phyloP scores from a whole-genome alignment of 306 rosid species.

The Vicia sativa region DNA sequence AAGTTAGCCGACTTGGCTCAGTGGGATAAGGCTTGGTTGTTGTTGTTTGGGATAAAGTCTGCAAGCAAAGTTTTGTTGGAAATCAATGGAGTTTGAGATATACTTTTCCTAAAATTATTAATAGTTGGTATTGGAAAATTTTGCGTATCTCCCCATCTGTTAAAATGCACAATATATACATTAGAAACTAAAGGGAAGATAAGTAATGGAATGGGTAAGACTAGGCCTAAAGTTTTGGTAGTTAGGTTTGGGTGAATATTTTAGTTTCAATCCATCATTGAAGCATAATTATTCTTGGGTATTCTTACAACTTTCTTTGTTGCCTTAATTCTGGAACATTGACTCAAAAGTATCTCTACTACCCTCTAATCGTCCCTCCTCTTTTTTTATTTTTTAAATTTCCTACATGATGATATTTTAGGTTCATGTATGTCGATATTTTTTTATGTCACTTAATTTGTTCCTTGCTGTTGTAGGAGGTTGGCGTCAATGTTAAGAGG shows the following conservation, averaged over 20 bases:
- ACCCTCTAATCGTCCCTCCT: not conserved
- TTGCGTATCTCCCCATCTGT: conserved; percentile 2
- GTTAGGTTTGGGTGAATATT: not conserved
- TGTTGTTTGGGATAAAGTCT: conserved; percentile 19
- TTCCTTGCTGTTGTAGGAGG: conserved; percentile 64
- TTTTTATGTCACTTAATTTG: conserved; percentile 26
- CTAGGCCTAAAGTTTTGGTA: not conserved
- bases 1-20: not conserved
- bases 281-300: conserved; percentile 13
- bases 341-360: not conserved
- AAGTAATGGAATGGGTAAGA: not conserved
- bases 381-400: conserved; percentile 10
- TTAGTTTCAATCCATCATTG: conserved; percentile 7
- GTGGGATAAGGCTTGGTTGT: too few relatives aligned
- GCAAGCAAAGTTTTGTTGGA: conserved; percentile 16
- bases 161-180: conserved; percentile 8
- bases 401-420: conserved; percentile 27
- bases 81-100: conserved; percentile 3
- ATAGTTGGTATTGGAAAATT: conserved; percentile 7
- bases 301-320: too few relatives aligned
- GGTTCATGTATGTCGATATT: conserved; percentile 10
- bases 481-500: conserved; percentile 77
- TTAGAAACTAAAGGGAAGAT: conserved; percentile 2
- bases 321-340: conserved; percentile 21
- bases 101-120: conserved; percentile 16